Evolutionary conservation across 2,329 filamentous ascomycete genomes (phyloP), one percentile per base, ranked within the genome.

Genomic region (Alternaria sp.): DNA sequence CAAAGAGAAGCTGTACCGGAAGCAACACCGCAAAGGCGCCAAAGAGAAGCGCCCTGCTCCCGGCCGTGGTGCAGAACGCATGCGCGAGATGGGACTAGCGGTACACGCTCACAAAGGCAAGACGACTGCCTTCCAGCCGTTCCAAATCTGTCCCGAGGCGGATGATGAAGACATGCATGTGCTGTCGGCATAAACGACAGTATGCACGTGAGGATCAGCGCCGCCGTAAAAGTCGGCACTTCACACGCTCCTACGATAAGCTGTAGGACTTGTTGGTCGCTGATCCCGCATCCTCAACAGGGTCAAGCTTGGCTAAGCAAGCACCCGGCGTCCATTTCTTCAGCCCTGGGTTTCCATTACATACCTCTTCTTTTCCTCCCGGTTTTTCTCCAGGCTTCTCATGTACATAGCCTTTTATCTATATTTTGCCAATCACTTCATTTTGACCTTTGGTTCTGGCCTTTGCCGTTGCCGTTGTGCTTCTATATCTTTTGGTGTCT

Each of bases 41-140:
- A 93, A 86, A 69, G 86, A 89, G 68, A 85, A 86, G 62, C 88
- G 87, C 69, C 87, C 91, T 53, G 66, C 67, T 23, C 85, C 91
- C 37, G 95, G 95, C 54, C 90, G 92, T 75, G 95, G 95, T 55
- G 92, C 92, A 34, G 91, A 97, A 81, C 88, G 93, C 65, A 99
- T 99, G 95, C 86, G 90, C 71, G 91, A 96, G 78, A 85, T 99
- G 58, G 95, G 94, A 53, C 84, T 98, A 55, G 74, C 91, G 95
- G 84, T 92, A 92, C 58, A 92, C 92, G 73, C 93, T 91, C 79
- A 71, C 60, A 90, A 88, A 57, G 74, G 75, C 58, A 75, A 74
- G 54, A 66, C 62, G 6, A 63, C 59, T 2, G 64, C 65, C 48
- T 70, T 73, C 28, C 71, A 65, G 14, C 66, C 66, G 13, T 71